Conservation (phyloP, 371 early-diverging fungal genomes). For the Mortierella sp. region DNA sequence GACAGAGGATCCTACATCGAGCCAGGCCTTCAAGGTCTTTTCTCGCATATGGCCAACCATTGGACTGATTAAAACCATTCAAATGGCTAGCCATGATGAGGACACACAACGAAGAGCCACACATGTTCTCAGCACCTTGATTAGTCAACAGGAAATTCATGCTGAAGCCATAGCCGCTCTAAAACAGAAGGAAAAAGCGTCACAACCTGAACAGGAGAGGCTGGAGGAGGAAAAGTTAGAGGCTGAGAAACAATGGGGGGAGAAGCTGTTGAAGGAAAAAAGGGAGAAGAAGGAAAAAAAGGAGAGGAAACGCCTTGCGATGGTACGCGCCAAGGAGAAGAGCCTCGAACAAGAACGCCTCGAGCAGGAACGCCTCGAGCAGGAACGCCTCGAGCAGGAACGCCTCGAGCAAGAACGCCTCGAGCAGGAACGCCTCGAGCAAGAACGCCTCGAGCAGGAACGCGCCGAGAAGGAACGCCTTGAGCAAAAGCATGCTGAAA, state of each 20-base stretch:
- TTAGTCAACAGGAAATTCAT: slow-evolving; percentile 44
- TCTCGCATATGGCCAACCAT: slow-evolving; percentile 55
- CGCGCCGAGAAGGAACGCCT: neutral
- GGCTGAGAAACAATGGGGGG: slow-evolving; percentile 9
- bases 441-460: slow-evolving; percentile 25
- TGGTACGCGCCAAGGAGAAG: slow-evolving; percentile 9
- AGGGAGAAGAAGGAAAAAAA: slow-evolving; percentile 12
- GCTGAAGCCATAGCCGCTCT: slow-evolving; percentile 22
- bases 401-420: slow-evolving; percentile 21
- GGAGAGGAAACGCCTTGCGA: slow-evolving; percentile 2
- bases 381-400: neutral
- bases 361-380: slow-evolving; percentile 6
- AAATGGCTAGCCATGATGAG: slow-evolving; percentile 51
- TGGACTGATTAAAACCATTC: slow-evolving; percentile 55
- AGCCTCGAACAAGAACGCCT: neutral
- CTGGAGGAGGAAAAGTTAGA: slow-evolving; percentile 1
- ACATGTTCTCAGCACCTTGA: slow-evolving; percentile 53
- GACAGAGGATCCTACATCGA: slow-evolving; percentile 26
- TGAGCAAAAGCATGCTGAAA: slow-evolving; percentile 10
- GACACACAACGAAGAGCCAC: slow-evolving; percentile 56
- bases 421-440: slow-evolving; percentile 20
- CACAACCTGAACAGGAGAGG: neutral
- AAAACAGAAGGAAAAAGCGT: neutral
- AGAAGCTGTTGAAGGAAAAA: slow-evolving; percentile 11
- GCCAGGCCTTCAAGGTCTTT: slow-evolving; percentile 50